A percentile compares a stretch with the other conserved stretches of the same genome.
phyloP scores from a whole-genome alignment of 176 grass and related monocot species.

The Chloris gayana region DNA sequence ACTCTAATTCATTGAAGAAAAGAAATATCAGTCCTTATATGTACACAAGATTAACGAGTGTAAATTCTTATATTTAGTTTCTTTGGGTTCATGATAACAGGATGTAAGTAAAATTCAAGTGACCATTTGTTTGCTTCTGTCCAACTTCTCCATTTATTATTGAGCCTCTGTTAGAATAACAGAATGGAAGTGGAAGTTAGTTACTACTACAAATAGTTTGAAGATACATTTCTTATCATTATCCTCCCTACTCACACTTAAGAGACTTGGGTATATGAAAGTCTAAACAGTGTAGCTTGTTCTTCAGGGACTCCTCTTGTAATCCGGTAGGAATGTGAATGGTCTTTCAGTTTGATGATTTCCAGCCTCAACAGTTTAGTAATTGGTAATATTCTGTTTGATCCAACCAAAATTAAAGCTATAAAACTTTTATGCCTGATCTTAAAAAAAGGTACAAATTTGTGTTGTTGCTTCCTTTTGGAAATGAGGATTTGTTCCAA shows the following conservation, averaged over 20 bases:
- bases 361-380: slow-evolving; percentile 4
- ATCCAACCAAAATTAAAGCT: too few species aligned
- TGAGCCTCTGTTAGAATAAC: background rate
- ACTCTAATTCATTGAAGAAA: background rate
- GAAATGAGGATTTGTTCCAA: background rate
- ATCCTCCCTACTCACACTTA: background rate
- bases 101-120: background rate
- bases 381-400: too few species aligned
- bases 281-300: background rate
- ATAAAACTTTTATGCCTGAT: background rate
- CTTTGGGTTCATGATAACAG: background rate
- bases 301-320: background rate
- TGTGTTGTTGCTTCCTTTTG: background rate
- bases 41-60: slow-evolving; percentile 3
- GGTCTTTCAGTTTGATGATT: background rate
- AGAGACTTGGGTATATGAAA: background rate
- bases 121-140: background rate
- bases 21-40: background rate
- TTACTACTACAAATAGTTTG: background rate
- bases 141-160: background rate
- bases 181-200: background rate
- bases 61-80: slow-evolving; percentile 8
- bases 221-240: background rate
- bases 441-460: background rate
- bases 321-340: background rate